Evolutionary conservation across 345 rosid genomes (phyloP), one percentile per base, ranked within the genome.

Genomic region (Barbarea vulgaris): DNA sequence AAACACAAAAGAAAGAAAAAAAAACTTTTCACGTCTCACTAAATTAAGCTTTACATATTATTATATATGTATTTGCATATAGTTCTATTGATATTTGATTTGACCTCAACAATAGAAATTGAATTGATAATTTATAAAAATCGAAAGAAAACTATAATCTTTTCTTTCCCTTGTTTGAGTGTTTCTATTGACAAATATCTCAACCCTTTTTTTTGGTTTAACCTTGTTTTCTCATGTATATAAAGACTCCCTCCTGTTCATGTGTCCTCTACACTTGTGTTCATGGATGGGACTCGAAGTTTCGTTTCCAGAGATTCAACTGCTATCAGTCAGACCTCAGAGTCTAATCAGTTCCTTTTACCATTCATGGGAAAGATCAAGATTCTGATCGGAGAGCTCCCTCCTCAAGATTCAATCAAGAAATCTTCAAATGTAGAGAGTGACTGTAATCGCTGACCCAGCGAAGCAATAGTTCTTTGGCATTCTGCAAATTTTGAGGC

Each of bases 381-480:
- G 7, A 30, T 9, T 44, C 65, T 37, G 65, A 64, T 69, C 80
- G 18, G 41, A 34, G 2, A 55, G 71, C 37, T 77, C 52, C 52
- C 18, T 84, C 85, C 71, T 77, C 76, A 70, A 4, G 83, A 63
- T 56, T 85, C 89, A 4, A 75, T 28, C 37, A 86, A 69, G 70
- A 87, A 80, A 75, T 91, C 92, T 4, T 91, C 93, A 37, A 87
- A 51, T 12, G 87, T 53, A 27, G 89, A 86, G 2, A 91, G 94
- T 56, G 89, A 86, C 51, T 83, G 84, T 77, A 93, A 77, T 76
- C 83, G 82, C 78, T 42, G 85, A 6, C 90, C 84, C 5, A 93
- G 85, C 34, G 96, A 89, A 37, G 92, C 82, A 28, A 93, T 91
- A 28, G 98, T 93, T 73, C 83, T 91, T 77, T 93, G 93, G 85